These are phyloP conservation scores for Zasmidium cellare DNA, from an alignment of 2,329 filamentous ascomycete species.

Conservation along the genomic window DNA sequence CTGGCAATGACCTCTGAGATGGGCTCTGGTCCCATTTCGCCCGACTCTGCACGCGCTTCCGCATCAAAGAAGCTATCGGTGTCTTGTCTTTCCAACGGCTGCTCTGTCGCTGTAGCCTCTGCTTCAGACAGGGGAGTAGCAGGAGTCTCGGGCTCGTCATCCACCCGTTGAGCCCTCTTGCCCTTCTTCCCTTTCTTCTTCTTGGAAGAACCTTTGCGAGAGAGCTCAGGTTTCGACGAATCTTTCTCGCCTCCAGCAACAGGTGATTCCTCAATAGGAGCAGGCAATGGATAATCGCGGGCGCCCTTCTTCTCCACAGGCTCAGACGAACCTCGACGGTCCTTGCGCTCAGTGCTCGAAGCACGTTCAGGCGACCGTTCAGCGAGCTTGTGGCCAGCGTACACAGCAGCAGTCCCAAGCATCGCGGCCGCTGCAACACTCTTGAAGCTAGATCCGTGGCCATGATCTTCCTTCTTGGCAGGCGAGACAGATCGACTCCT, in stretches of 20 bases:
- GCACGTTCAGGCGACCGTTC: conserved; percentile 18
- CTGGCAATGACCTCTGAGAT: not conserved
- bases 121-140: not conserved
- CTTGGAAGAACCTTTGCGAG: conserved; percentile 18
- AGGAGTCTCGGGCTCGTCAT: not conserved
- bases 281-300: conserved; percentile 15
- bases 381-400: conserved; percentile 18
- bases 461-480: conserved; percentile 1
- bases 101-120: not conserved
- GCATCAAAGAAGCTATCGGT: conserved; percentile 8
- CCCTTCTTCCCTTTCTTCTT: conserved; percentile 30
- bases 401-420: conserved; percentile 29
- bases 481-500: conserved; percentile 17
- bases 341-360: not conserved
- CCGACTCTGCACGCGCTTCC: conserved; percentile 1
- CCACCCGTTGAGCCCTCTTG: conserved; percentile 19
- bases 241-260: not conserved
- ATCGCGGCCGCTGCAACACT: conserved; percentile 28
- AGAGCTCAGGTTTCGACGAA: conserved; percentile 1
- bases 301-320: not conserved
- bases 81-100: not conserved
- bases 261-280: conserved; percentile 8
- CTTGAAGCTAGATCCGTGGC: conserved; percentile 13
- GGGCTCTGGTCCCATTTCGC: not conserved
- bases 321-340: not conserved